These are phyloP conservation scores for Rhinocladiella similis DNA, from an alignment of 2,329 filamentous ascomycete genomes.

Conservation along the genomic window DNA sequence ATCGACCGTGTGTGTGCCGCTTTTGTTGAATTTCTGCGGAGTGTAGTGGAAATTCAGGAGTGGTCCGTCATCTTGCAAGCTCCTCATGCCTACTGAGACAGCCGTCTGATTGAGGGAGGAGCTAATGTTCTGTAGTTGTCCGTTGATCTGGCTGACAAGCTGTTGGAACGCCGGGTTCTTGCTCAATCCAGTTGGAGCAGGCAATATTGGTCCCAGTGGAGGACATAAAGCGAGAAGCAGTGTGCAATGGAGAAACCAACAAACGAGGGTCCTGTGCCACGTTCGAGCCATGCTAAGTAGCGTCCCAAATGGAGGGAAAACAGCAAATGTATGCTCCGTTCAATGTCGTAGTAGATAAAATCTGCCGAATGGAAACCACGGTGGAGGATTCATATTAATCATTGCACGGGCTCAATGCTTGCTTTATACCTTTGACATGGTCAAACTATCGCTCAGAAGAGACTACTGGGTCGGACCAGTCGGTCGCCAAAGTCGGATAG, in stretches of 20 bases:
- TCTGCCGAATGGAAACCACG: no score
- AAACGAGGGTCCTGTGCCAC: not conserved
- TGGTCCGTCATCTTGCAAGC: not conserved
- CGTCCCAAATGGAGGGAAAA: not conserved
- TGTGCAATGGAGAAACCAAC: not conserved
- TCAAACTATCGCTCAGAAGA: no score
- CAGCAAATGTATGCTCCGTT: no score
- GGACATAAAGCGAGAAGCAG: constrained; percentile 1
- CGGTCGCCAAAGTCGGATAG: no score
- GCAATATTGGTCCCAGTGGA: constrained; percentile 1
- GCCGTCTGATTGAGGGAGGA: not conserved
- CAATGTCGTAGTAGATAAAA: no score
- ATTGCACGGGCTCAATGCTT: no score
- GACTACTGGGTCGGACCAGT: no score
- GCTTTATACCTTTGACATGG: no score
- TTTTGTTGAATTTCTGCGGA: constrained; percentile 3
- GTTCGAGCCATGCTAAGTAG: not conserved
- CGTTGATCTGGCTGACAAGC: not conserved
- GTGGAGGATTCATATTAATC: no score
- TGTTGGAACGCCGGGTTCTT: not conserved
- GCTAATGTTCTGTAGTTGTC: not conserved
- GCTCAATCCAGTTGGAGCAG: constrained; percentile 1
- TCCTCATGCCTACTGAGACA: constrained; percentile 1
- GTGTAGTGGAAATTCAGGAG: constrained; percentile 1
- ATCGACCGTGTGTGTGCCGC: constrained; percentile 40